Evolutionary conservation across 2,329 filamentous ascomycete species (phyloP).

Genomic region (Penicillium sp.): DNA sequence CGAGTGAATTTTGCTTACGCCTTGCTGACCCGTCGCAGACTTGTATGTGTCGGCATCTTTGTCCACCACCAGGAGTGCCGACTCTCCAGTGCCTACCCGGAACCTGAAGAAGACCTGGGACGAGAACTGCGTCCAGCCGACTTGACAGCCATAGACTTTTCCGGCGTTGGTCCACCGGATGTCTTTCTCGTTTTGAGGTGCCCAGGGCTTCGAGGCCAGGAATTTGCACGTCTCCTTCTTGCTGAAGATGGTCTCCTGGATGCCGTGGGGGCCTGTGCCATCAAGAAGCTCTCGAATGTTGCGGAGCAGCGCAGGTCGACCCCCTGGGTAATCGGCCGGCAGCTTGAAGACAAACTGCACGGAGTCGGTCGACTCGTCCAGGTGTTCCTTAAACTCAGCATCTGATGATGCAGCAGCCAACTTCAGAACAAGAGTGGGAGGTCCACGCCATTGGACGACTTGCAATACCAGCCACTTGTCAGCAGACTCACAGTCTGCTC

Average conservation of each 20-base stretch:
- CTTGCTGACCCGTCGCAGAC: not conserved
- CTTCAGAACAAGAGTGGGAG: not conserved
- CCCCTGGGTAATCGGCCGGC: slow-evolving; percentile 6
- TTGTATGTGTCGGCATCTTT: not conserved
- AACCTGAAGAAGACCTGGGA: not conserved
- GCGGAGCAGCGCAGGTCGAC: not conserved
- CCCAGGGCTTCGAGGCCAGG: not conserved
- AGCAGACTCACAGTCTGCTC: not conserved
- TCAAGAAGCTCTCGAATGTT: not conserved
- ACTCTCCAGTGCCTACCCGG: not conserved
- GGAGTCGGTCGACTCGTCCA: not conserved
- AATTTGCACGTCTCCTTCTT: not conserved
- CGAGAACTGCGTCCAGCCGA: not conserved
- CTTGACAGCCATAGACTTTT: not conserved
- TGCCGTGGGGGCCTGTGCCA: not conserved
- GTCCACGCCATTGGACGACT: not conserved
- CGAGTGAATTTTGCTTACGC: not conserved
- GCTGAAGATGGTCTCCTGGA: not conserved
- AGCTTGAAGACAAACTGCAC: slow-evolving; percentile 8
- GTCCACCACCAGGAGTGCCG: not conserved
- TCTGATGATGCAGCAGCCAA: not conserved
- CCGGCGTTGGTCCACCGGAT: not conserved
- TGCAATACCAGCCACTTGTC: not conserved
- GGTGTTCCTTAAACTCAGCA: not conserved
- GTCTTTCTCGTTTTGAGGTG: not conserved